Percentiles rank a stretch among this genome's conserved stretches.
These are phyloP conservation scores for Herpomyces periplanetae DNA, from an alignment of 2,329 filamentous ascomycete genomes.

Conservation along the genomic window DNA sequence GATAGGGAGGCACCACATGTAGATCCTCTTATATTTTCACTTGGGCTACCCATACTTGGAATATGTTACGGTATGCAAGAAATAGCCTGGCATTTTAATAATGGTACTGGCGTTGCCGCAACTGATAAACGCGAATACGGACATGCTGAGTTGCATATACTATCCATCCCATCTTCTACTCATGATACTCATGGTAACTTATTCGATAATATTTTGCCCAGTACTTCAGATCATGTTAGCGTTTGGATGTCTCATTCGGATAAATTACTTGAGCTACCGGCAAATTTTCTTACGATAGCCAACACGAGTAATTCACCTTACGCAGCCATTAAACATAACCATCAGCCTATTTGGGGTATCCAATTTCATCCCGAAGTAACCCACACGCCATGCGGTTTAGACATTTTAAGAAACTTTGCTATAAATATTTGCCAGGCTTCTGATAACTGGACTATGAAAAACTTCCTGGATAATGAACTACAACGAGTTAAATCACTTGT, in stretches of 20 bases:
- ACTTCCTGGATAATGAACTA: conserved; percentile 48
- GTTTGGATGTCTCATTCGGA: conserved; percentile 70
- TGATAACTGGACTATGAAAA: conserved; percentile 46
- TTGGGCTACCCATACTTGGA: conserved; percentile 18
- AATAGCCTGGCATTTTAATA: conserved; percentile 25
- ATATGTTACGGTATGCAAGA: conserved; percentile 17
- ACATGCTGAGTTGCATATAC: conserved; percentile 21
- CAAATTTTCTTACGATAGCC: conserved; percentile 30
- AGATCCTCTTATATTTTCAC: conserved; percentile 40
- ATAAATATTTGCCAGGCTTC: conserved; percentile 38
- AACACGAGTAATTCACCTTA: conserved; percentile 34
- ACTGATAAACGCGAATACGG: conserved; percentile 30
- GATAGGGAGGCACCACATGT: conserved; percentile 35
- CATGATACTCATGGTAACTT: conserved; percentile 16
- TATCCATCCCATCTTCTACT: no score
- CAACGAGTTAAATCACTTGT: conserved; percentile 38
- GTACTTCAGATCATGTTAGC: conserved; percentile 24
- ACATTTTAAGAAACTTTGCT: conserved; percentile 43
- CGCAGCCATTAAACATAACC: conserved; percentile 33
- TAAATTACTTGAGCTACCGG: conserved; percentile 34
- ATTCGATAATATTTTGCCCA: conserved; percentile 39
- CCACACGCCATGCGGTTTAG: conserved; percentile 24
- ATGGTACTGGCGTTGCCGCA: conserved; percentile 23
- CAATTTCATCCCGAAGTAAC: conserved; percentile 71
- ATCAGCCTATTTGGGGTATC: conserved; percentile 30